A percentile compares a stretch with the other conserved stretches of the same genome.
phyloP scores from a whole-genome alignment of 106 monocot species.

The Dioscorea alata region DNA sequence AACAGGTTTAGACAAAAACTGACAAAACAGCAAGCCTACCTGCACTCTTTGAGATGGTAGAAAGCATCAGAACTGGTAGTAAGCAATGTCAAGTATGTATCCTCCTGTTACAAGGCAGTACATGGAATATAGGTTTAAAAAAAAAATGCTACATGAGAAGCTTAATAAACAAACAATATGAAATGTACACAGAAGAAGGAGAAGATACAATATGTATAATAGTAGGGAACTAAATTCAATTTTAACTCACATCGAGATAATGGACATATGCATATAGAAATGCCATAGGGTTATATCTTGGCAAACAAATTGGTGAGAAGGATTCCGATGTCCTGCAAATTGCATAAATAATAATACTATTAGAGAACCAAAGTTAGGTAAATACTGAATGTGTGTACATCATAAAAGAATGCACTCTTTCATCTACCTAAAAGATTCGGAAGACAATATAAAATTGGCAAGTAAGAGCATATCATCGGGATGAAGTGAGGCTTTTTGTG shows the following conservation, averaged over 20 bases:
- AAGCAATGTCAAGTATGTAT: slow-evolving; percentile 85
- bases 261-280: slow-evolving; percentile 97
- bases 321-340: slow-evolving; percentile 91
- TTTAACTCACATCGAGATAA: slow-evolving; percentile 80
- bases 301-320: slow-evolving; percentile 95
- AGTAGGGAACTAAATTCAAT: neutral
- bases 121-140: neutral
- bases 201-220: too few relatives aligned
- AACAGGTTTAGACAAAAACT: too few relatives aligned
- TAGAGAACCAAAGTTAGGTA: neutral
- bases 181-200: neutral
- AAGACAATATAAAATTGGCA: slow-evolving; percentile 82
- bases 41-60: slow-evolving; percentile 94
- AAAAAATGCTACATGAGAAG: neutral
- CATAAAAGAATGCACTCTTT: neutral
- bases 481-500: slow-evolving; percentile 94
- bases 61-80: slow-evolving; percentile 83
- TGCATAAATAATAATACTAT: slow-evolving; percentile 11
- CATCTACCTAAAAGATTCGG: slow-evolving; percentile 89
- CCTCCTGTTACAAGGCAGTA: slow-evolving; percentile 41
- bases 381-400: too few relatives aligned
- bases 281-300: slow-evolving; percentile 93
- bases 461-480: slow-evolving; percentile 98
- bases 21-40: slow-evolving; percentile 23
- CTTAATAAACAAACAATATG: neutral